Evolutionary conservation across 2,329 filamentous ascomycete species (phyloP).

Genomic region (Ceratocystis lukuohia): DNA sequence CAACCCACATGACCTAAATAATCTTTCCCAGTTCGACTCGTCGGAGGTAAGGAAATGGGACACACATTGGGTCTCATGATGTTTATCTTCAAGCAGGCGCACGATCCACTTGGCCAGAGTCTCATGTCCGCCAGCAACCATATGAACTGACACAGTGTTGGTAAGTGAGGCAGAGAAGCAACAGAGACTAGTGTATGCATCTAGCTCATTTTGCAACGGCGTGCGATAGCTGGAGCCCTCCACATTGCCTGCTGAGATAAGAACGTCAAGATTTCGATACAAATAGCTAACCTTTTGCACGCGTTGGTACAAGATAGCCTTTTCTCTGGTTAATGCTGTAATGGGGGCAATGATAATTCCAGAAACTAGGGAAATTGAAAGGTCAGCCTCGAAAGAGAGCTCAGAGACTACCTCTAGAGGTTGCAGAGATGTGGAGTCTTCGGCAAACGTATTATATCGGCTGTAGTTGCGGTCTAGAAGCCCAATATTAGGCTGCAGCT

Average conservation of each 20-base stretch:
- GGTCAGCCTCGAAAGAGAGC: constrained; percentile 50
- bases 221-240: constrained; percentile 30
- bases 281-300: constrained; percentile 39
- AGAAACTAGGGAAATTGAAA: constrained; percentile 34
- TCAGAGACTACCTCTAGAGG: constrained; percentile 23
- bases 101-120: constrained; percentile 43
- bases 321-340: background rate
- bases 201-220: constrained; percentile 29
- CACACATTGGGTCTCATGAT: constrained; percentile 22
- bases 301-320: background rate
- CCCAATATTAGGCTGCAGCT: constrained; percentile 10
- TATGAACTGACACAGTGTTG: constrained; percentile 30
- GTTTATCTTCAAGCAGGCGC: constrained; percentile 37
- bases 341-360: constrained; percentile 54
- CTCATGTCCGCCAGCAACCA: constrained; percentile 37
- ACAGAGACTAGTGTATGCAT: constrained; percentile 37
- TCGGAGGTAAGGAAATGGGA: constrained; percentile 28
- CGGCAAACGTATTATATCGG: background rate
- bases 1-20: constrained; percentile 28
- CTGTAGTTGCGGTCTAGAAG: constrained; percentile 14
- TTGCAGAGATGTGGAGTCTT: background rate
- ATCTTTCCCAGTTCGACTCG: constrained; percentile 31
- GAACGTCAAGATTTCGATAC: constrained; percentile 38
- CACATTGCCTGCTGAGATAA: background rate
- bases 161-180: constrained; percentile 34